Percentiles rank a stretch among this genome's conserved stretches.
These are phyloP conservation scores for Cladophialophora immunda DNA, from an alignment of 2,329 filamentous ascomycete species.

Conservation along the genomic window DNA sequence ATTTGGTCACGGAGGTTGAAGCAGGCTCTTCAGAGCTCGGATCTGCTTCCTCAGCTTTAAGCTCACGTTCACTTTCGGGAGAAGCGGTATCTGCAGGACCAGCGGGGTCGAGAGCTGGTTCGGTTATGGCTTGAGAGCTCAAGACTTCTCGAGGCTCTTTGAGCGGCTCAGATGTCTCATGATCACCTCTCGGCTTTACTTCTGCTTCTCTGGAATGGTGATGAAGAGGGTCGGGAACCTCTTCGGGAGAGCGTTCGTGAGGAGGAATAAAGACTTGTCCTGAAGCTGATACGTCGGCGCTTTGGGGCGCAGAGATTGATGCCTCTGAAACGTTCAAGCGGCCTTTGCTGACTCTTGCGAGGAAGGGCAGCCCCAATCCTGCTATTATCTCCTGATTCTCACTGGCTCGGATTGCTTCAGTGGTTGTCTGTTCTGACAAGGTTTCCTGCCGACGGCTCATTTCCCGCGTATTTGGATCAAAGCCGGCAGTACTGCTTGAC, in stretches of 20 bases:
- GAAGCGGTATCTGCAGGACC: background rate
- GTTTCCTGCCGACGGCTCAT: slow-evolving; percentile 11
- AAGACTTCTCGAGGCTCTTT: background rate
- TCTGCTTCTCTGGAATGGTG: background rate
- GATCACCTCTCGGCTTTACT: background rate
- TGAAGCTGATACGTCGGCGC: slow-evolving; percentile 29
- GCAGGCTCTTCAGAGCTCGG: background rate
- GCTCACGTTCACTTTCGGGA: background rate
- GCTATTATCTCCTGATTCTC: slow-evolving; percentile 25
- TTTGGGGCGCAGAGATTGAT: slow-evolving; percentile 26
- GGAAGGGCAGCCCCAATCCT: slow-evolving; percentile 25
- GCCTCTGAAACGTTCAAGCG: slow-evolving; percentile 36
- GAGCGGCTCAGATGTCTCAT: background rate
- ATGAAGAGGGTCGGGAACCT: slow-evolving; percentile 15
- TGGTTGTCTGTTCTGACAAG: slow-evolving; percentile 13
- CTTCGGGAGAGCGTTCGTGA: slow-evolving; percentile 23
- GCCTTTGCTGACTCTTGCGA: slow-evolving; percentile 30
- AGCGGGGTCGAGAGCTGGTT: background rate
- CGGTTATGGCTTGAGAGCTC: background rate
- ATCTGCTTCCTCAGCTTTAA: background rate
- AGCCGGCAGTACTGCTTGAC: slow-evolving; percentile 4
- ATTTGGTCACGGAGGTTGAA: slow-evolving; percentile 7
- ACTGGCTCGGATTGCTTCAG: background rate
- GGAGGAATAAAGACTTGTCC: slow-evolving; percentile 32
- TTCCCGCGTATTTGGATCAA: slow-evolving; percentile 1